Conservation (phyloP, 106 monocot species). For the Allium fistulosum region DNA sequence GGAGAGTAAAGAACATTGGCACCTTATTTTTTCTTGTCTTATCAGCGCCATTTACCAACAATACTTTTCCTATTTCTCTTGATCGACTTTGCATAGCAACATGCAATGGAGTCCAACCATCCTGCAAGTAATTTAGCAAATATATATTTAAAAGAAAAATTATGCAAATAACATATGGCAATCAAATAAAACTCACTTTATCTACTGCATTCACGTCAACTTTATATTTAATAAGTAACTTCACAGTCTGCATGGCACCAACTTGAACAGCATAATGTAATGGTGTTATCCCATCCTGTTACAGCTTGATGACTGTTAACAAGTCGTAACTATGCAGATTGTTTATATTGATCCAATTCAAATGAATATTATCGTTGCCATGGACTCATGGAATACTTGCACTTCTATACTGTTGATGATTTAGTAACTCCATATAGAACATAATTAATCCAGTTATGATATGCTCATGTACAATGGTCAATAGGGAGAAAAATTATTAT, state of each 20-base stretch:
- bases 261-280: slow-evolving; percentile 95
- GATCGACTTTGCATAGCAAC: slow-evolving; percentile 82
- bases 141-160: too few species aligned
- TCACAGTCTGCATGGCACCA: slow-evolving; percentile 91
- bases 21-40: slow-evolving; percentile 84
- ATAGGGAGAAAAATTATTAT: too few species aligned
- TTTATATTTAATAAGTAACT: slow-evolving; percentile 82
- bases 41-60: slow-evolving; percentile 88
- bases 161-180: too few species aligned
- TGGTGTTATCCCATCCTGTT: slow-evolving; percentile 83
- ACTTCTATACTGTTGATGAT: too few species aligned
- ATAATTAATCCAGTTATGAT: too few species aligned
- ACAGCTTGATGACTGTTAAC: neutral
- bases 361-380: too few species aligned
- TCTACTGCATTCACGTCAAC: slow-evolving; percentile 92
- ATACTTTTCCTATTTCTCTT: slow-evolving; percentile 79
- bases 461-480: too few species aligned
- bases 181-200: slow-evolving; percentile 41
- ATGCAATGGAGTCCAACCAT: slow-evolving; percentile 95
- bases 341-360: too few species aligned
- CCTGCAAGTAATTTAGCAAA: slow-evolving; percentile 27
- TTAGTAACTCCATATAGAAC: too few species aligned
- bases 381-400: too few species aligned
- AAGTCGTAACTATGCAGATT: too few species aligned
- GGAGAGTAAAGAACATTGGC: neutral